These are phyloP conservation scores for Trichoderma breve DNA, from an alignment of 2,329 filamentous ascomycete species.

Conservation along the genomic window DNA sequence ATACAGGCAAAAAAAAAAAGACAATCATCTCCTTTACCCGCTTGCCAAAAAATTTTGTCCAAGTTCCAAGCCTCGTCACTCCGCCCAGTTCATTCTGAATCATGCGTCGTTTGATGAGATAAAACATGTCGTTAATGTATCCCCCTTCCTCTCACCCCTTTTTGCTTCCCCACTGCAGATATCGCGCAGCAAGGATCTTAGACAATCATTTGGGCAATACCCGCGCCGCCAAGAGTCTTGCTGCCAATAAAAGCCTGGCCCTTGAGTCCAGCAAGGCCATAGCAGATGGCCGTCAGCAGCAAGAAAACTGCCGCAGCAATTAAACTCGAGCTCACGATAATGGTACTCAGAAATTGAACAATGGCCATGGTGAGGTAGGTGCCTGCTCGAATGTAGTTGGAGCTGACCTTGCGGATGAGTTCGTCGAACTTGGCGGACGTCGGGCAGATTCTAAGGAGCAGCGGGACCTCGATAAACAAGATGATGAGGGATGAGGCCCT, in stretches of 20 bases:
- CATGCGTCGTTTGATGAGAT: slow-evolving; percentile 15
- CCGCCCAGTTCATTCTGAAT: not conserved
- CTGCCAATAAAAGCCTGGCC: slow-evolving; percentile 85
- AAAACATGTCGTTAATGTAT: not conserved
- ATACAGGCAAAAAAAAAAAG: not conserved
- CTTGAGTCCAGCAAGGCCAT: slow-evolving; percentile 74
- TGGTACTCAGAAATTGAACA: slow-evolving; percentile 80
- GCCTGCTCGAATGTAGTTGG: slow-evolving; percentile 92
- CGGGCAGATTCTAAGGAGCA: slow-evolving; percentile 95
- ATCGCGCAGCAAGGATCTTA: slow-evolving; percentile 41
- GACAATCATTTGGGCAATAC: slow-evolving; percentile 97
- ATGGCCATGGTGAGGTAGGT: slow-evolving; percentile 80
- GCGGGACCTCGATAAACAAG: slow-evolving; percentile 84
- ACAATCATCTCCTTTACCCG: not conserved
- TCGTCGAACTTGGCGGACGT: slow-evolving; percentile 86
- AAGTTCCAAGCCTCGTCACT: slow-evolving; percentile 7
- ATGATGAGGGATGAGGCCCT: slow-evolving; percentile 72
- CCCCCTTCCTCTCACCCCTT: not conserved
- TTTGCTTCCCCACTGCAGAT: not conserved
- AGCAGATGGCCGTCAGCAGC: slow-evolving; percentile 74
- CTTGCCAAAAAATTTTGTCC: slow-evolving; percentile 6
- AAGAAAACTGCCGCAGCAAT: slow-evolving; percentile 85
- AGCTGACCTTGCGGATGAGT: slow-evolving; percentile 87
- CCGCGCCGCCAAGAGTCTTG: slow-evolving; percentile 92
- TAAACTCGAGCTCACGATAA: slow-evolving; percentile 64